Base-by-base conservation (phyloP, 2,329 filamentous ascomycete genomes). In the Emmonsiellopsis sp. region DNA sequence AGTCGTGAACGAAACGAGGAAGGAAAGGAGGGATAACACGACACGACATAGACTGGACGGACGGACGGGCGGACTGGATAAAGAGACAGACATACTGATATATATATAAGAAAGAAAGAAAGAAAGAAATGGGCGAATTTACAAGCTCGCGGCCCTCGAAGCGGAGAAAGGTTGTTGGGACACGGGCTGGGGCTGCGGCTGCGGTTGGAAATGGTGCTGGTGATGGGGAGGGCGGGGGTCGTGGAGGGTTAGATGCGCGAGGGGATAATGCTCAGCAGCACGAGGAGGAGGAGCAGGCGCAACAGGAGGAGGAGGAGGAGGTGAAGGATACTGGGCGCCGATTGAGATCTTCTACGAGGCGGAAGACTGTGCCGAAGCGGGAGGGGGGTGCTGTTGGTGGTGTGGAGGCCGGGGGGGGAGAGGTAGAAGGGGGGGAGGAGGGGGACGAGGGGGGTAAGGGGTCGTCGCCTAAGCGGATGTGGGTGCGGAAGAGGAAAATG, bases 81-180 rank as follows among this genome's bases (percentile, higher is more conserved):
- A 20, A 20, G 20, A 20, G 20, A 3, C 20, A 20, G 20, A 20
- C 20, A n/a, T n/a, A n/a, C n/a, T n/a, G n/a, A n/a, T n/a, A n/a
- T n/a, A n/a, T n/a, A n/a, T n/a, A n/a, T n/a, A n/a, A n/a, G n/a
- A n/a, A n/a, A n/a, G n/a, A n/a, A n/a, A n/a, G n/a, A n/a, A n/a
- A n/a, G n/a, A n/a, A n/a, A n/a, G n/a, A n/a, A 26, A 54, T 54
- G 52, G 32, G 38, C 9, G 48, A 51, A 11, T 40, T 41, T 32
- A 7, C 30, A 8, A 30, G 1, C 10, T 57, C 64, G n/a, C 66
- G 65, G 34, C 61, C 66, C 16, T 58, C 61, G 26, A 72, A 72
- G 56, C 62, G 68, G 50, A 67, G 69, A 55, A 67, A 66, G 51
- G 63, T 71, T 35, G 70, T 65, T 46, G 61, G 15, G 26, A 71